Evolutionary conservation across 345 rosid species (phyloP).

Genomic region (Mercurialis annua): DNA sequence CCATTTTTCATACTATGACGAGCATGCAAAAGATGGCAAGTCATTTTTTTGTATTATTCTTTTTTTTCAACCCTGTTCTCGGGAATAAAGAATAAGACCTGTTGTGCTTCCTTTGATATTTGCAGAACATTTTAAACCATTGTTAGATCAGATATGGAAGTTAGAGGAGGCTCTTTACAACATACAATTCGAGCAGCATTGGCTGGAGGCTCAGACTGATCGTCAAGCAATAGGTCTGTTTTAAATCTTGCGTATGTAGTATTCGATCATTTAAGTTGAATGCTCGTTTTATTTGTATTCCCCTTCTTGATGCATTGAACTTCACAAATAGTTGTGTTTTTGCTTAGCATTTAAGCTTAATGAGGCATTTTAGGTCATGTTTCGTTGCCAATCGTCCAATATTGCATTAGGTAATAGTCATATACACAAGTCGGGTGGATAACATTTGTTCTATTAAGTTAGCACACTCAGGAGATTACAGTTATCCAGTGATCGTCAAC

Average conservation of each 20-base stretch:
- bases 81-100: slow-evolving; percentile 1
- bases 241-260: neutral
- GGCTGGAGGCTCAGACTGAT: slow-evolving; percentile 79
- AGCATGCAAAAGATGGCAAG: slow-evolving; percentile 76
- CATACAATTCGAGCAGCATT: slow-evolving; percentile 72
- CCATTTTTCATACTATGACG: slow-evolving; percentile 54
- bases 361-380: too few relatives aligned
- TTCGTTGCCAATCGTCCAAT: neutral
- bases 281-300: neutral
- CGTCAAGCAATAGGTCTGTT: slow-evolving; percentile 61
- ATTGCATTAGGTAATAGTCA: too few relatives aligned
- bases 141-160: slow-evolving; percentile 56
- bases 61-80: neutral
- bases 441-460: neutral
- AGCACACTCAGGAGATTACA: neutral
- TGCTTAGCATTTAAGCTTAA: neutral
- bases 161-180: slow-evolving; percentile 69
- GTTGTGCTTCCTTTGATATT: slow-evolving; percentile 2
- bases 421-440: neutral
- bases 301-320: neutral
- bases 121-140: slow-evolving; percentile 68
- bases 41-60: neutral
- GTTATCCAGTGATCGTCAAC: neutral
- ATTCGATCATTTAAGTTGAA: neutral
- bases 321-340: neutral